Conservation (phyloP, 2,329 filamentous ascomycete genomes). For the Westerdykella sp. region DNA sequence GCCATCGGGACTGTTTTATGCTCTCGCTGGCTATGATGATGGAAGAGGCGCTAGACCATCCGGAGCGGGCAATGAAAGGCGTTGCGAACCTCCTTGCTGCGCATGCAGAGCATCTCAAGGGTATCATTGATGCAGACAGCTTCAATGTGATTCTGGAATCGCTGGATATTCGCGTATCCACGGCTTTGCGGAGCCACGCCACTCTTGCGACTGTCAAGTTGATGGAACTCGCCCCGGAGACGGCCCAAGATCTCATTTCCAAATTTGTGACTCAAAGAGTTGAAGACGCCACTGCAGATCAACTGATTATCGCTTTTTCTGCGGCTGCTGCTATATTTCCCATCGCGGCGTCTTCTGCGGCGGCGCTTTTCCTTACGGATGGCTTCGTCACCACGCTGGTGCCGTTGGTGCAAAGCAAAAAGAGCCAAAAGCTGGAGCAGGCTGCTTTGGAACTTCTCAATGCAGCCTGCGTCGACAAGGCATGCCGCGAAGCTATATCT, state of each 20-base stretch:
- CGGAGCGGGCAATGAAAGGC: constrained; percentile 55
- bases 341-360: constrained; percentile 67
- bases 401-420: constrained; percentile 70
- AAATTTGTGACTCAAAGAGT: constrained; percentile 70
- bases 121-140: constrained; percentile 64
- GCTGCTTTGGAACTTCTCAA: constrained; percentile 85
- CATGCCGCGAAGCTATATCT: constrained; percentile 75
- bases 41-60: constrained; percentile 75
- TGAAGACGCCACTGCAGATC: constrained; percentile 71
- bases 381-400: constrained; percentile 76
- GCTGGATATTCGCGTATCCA: constrained; percentile 74
- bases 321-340: constrained; percentile 87
- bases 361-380: constrained; percentile 77
- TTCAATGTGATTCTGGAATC: constrained; percentile 82
- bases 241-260: constrained; percentile 63
- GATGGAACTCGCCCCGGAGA: constrained; percentile 67
- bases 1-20: constrained; percentile 57
- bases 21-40: constrained; percentile 82
- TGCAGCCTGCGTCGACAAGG: constrained; percentile 78
- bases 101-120: constrained; percentile 49
- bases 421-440: constrained; percentile 78
- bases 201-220: constrained; percentile 77
- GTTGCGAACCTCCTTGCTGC: constrained; percentile 54
- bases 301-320: constrained; percentile 86
- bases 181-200: constrained; percentile 70